Base-by-base conservation (phyloP, 495 filamentous ascomycete species). In the Aspergillus funiculosus region DNA sequence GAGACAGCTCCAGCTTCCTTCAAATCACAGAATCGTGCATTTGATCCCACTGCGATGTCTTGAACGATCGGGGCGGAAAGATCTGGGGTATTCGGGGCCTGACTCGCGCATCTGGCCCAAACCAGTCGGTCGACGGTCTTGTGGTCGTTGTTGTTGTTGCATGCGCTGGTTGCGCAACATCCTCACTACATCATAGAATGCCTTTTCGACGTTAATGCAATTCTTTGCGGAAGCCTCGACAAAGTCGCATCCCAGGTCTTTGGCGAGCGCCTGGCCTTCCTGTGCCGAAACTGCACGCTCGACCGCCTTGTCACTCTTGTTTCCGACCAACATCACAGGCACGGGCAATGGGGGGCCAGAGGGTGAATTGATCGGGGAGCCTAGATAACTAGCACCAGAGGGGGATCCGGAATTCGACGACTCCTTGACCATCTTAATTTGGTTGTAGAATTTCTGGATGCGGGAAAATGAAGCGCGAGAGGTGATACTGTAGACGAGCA, bases 201-300 rank as follows among this genome's bases (percentile, higher is more conserved):
- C 94, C 72, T 91, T 95, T 61, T 98, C 92, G 19, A 98, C 92
- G 58, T 98, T 97, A 71, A 96, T 87, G 73, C 92, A 96, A 59
- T 95, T 95, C 72, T 97, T 96, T n/a, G 92, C 92, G 10, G 91
- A 96, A 4, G 92, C 92, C 64, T 97, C 92, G 46, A 97, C 90
- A 57, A 97, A 98, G 48, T 97, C 92, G 66, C 92, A 98, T 39
- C 87, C 87, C 26, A 98, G 73, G 59, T 95, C 87, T 59, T 88
- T 85, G 28, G 92, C 94, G 14, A 97, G 67, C 18, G 88, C 88
- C 47, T 87, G 86, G 4, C 92, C 92, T 68, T 98, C 92, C 61
- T 98, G 92, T 20, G 89, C 94, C 1, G 90, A 95, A 6, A 98
- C 92, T 49, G 95, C 92, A 41, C 92, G 80, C 66, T 98, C 94